Evolutionary conservation across 139 green algal species (phyloP).

Genomic region (Coelastrella sp.): DNA sequence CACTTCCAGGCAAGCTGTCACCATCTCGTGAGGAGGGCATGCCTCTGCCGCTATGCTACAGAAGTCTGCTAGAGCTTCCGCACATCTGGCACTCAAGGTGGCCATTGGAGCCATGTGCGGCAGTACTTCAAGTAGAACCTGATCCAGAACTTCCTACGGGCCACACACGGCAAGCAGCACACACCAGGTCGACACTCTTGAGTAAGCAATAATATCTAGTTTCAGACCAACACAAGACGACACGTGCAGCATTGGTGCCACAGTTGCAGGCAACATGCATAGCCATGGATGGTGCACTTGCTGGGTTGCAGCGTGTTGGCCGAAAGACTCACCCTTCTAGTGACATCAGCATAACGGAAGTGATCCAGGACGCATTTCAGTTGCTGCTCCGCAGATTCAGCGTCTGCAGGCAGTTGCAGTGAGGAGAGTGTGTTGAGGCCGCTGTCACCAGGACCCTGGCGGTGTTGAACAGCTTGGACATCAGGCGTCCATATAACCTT

Average conservation of each 20-base stretch:
- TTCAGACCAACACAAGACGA: too few species aligned
- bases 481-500: too few species aligned
- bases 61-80: background rate
- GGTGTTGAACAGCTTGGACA: too few species aligned
- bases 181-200: too few species aligned
- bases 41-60: slow-evolving; percentile 17
- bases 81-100: background rate
- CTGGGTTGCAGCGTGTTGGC: background rate
- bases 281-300: too few species aligned
- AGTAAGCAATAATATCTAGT: too few species aligned
- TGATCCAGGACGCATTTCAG: background rate
- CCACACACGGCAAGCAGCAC: background rate
- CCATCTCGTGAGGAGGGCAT: background rate
- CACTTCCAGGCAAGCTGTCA: slow-evolving; percentile 35
- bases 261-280: too few species aligned
- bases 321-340: too few species aligned
- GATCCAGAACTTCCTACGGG: slow-evolving; percentile 31
- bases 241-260: too few species aligned
- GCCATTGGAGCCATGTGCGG: background rate
- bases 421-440: too few species aligned
- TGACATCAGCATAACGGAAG: background rate
- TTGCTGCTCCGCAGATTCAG: background rate
- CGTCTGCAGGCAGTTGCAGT: background rate
- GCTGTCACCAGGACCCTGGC: too few species aligned
- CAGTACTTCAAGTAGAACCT: slow-evolving; percentile 33